Evolutionary conservation across 495 filamentous ascomycete genomes (phyloP), one percentile per base, ranked within the genome.

Genomic region (Penicillium fimorum): DNA sequence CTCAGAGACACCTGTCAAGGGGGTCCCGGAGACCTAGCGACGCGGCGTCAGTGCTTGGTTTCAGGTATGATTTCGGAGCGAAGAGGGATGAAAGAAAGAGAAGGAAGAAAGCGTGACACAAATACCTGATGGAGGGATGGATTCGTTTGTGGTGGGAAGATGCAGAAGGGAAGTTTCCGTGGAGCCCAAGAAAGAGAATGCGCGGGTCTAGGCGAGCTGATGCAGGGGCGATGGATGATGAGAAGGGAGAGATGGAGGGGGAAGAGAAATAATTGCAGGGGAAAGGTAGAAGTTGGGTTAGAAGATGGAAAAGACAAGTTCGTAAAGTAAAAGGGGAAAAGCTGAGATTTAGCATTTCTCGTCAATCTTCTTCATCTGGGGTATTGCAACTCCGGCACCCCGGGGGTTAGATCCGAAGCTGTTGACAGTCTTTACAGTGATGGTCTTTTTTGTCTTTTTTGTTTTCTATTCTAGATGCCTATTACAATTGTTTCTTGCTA

Each of bases 171-270:
- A 64, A 61, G 58, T 62, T 67, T 59, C 61, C 61, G 64, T 57
- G 59, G 60, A 56, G 62, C 57, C 54, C 63, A 60, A 67, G 62
- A 64, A 62, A 69, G 66, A 69, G 64, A 66, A 69, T 66, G 66
- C 66, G 66, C 65, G 64, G 60, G 60, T 41, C 59, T 62, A 63
- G 63, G 56, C 60, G 66, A 63, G 63, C 25, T 52, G 50, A 66
- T 59, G 62, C 53, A 64, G 58, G 51, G 51, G 59, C 42, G 58
- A 55, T 50, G 52, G 58, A 38, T 43, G 52, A 52, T 44, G 47
- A 52, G 32, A 44, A 54, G 33, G 51, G 45, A 30, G 13, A 9
- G 24, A 30, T 3, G 35, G 15, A 17, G 17, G 4, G 33, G 33
- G 33, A n/a, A 46, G 24, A 10, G 27, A 7, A 18, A 33, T n/a